Base-by-base conservation (phyloP, 179 eudicot species). In the Spergularia azorica region DNA sequence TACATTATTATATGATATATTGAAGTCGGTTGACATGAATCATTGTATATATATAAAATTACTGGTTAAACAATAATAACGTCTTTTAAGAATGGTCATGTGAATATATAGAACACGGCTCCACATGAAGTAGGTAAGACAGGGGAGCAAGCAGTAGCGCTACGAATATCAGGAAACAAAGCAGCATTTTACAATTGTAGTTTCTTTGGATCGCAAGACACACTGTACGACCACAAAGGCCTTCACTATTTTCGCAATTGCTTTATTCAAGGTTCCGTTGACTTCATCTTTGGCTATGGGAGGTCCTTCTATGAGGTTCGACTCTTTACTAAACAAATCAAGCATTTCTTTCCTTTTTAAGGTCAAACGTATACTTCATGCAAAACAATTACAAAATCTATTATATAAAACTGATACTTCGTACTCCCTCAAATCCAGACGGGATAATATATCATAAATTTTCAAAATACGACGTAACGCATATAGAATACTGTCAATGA, bases 171-270 rank as follows among this genome's bases (percentile, higher is more conserved):
- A 6, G 96, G 96, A 8, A 80, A 57, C 18, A 88, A 88, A 70
- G 91, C 91, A 0, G 91, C 93, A 14, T 86, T 91, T 36, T 88
- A 89, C 52, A 86, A 84, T 17, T 86, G 91, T 60, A 71, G 88
- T 52, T 88, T 91, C 76, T 81, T 82, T 76, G 93, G 93, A 0
- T 74, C 77, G 50, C 96, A 91, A 77, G 96, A 91, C 82, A 91
- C 96, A 0, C 86, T 91, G 14, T 91, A 89, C 69, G 93, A 89
- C 76, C 93, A 89, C 84, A 88, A 80, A 72, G 93, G 93, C 54
- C 86, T 86, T 72, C 95, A 90, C 64, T 91, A 82, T 67, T 89
- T 84, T 80, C 78, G 59, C 7, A 76, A 83, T 32, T 89, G 93
- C 84, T 87, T 88, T 82, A 86, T 91, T 67, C 89, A 88, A 79